phyloP scores from a whole-genome alignment of 140 eudicot genomes.

The Oenanthe javanica region DNA sequence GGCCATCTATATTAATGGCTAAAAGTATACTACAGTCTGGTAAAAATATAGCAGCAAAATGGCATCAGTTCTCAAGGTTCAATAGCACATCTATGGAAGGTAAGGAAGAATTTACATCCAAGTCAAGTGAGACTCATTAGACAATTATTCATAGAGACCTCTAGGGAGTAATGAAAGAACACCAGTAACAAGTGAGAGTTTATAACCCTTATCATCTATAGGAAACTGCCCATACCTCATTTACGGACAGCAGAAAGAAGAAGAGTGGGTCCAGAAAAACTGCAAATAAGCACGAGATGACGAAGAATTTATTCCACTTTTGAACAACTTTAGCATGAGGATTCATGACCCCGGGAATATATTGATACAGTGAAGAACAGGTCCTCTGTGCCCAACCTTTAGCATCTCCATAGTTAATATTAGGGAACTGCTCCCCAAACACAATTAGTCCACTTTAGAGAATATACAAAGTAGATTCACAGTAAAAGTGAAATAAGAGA shows the following conservation, averaged over 20 bases:
- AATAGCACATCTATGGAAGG: background rate
- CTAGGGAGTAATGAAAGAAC: background rate
- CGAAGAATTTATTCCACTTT: constrained; percentile 68
- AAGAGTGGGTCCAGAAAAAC: constrained; percentile 76
- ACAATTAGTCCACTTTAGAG: background rate
- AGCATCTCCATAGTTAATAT: constrained; percentile 48
- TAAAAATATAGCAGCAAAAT: background rate
- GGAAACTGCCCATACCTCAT: constrained; percentile 29
- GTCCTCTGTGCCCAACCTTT: constrained; percentile 50
- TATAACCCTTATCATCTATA: background rate
- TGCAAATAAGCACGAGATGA: constrained; percentile 58
- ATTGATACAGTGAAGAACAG: constrained; percentile 33
- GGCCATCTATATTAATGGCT: background rate
- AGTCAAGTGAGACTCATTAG: background rate
- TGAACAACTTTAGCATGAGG: constrained; percentile 69
- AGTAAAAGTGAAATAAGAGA: background rate
- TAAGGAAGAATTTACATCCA: background rate
- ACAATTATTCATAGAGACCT: background rate
- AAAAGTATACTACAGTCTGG: background rate
- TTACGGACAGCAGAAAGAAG: constrained; percentile 51
- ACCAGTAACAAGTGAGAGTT: background rate
- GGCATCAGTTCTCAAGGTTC: background rate
- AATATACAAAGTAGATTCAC: background rate
- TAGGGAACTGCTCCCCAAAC: constrained; percentile 35
- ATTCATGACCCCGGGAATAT: constrained; percentile 61